Conservation (phyloP, 208 protist genomes). For the Trypanosoma cruzi region DNA sequence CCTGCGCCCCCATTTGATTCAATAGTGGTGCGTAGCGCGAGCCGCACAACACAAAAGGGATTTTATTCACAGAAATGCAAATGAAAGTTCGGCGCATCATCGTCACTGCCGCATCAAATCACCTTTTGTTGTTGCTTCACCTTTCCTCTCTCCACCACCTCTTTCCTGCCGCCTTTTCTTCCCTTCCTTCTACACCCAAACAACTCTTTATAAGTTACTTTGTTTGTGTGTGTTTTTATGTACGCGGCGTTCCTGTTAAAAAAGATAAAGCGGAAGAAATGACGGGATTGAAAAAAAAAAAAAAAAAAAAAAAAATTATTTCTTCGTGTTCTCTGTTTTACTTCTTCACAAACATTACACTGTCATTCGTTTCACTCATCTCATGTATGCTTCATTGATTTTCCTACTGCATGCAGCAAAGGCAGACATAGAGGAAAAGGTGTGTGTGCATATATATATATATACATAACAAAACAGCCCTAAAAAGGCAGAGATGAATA, state of each 20-base stretch:
- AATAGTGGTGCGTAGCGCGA: slow-evolving; percentile 30
- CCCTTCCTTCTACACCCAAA: not conserved
- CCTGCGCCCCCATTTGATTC: not conserved
- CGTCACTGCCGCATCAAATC: not conserved
- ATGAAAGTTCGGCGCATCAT: slow-evolving; percentile 11
- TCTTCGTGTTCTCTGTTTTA: too few species aligned
- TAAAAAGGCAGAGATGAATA: not conserved
- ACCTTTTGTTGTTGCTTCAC: slow-evolving; percentile 2
- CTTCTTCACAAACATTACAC: not conserved
- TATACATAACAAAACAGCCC: not conserved
- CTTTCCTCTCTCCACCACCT: not conserved
- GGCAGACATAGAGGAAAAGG: too few species aligned
- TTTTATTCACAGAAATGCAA: slow-evolving; percentile 20
- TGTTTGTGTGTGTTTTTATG: not conserved
- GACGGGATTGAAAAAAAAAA: not conserved
- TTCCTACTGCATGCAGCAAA: not conserved
- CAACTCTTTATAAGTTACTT: not conserved
- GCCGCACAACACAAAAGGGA: slow-evolving; percentile 33
- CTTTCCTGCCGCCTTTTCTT: not conserved
- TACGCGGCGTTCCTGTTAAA: not conserved
- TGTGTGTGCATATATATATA: not conserved
- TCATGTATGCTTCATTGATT: not conserved
- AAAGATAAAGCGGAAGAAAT: not conserved
- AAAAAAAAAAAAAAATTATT: not conserved
- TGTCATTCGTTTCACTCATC: not conserved